Percentiles rank a stretch among this genome's conserved stretches.
phyloP scores from a whole-genome alignment of 257 asterid genomes.

The Solanum neorickii region DNA sequence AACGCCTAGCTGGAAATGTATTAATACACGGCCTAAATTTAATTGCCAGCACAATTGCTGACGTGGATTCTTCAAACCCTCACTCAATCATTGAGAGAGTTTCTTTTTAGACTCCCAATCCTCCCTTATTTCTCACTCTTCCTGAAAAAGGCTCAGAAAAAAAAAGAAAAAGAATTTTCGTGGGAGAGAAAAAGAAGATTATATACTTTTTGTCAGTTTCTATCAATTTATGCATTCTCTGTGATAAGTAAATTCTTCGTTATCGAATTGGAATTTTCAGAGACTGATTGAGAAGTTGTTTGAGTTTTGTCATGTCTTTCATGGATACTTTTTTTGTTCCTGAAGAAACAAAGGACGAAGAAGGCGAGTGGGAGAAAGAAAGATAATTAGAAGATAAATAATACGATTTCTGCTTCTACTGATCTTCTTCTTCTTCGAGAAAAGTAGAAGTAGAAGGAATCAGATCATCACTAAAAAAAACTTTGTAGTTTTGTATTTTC shows the following conservation, averaged over 20 bases:
- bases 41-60: slow-evolving; percentile 1
- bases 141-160: background rate
- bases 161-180: background rate
- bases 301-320: slow-evolving; percentile 11
- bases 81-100: slow-evolving; percentile 15
- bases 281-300: background rate
- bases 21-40: slow-evolving; percentile 7
- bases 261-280: background rate
- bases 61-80: background rate
- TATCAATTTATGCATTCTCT: background rate
- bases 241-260: background rate
- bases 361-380: slow-evolving; percentile 30
- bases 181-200: background rate
- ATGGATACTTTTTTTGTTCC: slow-evolving; percentile 16
- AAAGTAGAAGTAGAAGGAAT: background rate
- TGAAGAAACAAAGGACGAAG: slow-evolving; percentile 20
- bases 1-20: slow-evolving; percentile 22
- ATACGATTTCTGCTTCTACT: background rate
- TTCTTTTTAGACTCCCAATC: background rate
- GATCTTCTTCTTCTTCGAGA: background rate
- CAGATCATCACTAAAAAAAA: background rate
- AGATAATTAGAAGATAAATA: background rate
- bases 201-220: slow-evolving; percentile 1
- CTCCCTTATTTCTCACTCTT: background rate
- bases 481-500: background rate